Conservation (phyloP, 129 eudicot species). For the Saussurea involucrata region DNA sequence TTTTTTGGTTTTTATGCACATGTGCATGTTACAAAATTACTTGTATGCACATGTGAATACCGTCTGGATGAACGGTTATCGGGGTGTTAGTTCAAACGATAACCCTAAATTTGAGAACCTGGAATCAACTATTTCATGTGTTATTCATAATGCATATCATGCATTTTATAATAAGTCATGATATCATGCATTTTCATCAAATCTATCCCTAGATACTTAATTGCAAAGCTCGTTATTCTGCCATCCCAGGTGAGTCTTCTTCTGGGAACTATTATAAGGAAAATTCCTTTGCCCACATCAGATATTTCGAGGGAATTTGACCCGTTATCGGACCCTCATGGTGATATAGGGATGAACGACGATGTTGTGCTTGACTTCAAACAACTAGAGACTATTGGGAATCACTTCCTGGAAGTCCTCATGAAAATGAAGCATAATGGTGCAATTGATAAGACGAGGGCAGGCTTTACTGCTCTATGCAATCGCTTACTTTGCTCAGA, state of each 20-base stretch:
- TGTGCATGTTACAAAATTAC: too few species aligned
- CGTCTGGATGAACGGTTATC: too few species aligned
- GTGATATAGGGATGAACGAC: conserved; percentile 24
- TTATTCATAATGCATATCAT: background rate
- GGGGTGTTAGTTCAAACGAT: background rate
- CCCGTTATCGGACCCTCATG: conserved; percentile 18
- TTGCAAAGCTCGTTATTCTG: conserved; percentile 5
- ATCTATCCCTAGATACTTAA: background rate
- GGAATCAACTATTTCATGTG: background rate
- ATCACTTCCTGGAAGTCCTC: conserved; percentile 88
- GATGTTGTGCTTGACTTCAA: conserved; percentile 72
- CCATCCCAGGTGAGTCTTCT: conserved; percentile 87
- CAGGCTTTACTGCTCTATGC: conserved; percentile 98
- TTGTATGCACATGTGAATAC: too few species aligned
- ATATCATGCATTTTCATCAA: background rate
- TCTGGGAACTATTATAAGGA: conserved; percentile 86
- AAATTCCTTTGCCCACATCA: conserved; percentile 85
- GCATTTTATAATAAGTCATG: background rate
- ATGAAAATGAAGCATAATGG: conserved; percentile 98
- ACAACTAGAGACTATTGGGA: conserved; percentile 88
- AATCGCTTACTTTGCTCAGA: conserved; percentile 96
- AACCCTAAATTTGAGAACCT: background rate
- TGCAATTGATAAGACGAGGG: conserved; percentile 98
- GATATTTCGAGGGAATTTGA: conserved; percentile 33
- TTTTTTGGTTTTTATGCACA: too few species aligned